Base-by-base conservation (phyloP, 1,284 basidiomycete species). In the Ustilago vetiveriae region DNA sequence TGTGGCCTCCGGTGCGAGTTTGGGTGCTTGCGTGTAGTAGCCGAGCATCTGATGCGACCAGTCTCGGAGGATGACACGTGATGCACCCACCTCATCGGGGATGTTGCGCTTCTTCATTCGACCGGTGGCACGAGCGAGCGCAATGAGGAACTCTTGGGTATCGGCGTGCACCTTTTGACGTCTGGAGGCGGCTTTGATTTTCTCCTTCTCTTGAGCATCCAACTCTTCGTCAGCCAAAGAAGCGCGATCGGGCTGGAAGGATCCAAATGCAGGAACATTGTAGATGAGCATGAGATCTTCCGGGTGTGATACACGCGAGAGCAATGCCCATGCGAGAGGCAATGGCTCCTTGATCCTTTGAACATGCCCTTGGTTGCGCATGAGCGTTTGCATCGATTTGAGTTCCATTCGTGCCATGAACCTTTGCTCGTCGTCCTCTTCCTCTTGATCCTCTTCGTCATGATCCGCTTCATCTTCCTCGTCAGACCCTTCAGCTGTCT, bases 231-330 rank as follows among this genome's bases (percentile, higher is more conserved):
- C 70, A 6, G 66, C 64, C 14, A 65, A 42, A 33, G 65, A 68
- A 3, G 68, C 71, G 11, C 44, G 41, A 40, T 60, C 66, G 19
- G 64, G 57, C 30, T 68, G 60, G 48, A 72, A 78, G 13, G 72
- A 74, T 23, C 75, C 79, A 53, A 77, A 80, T 0, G 79, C 79
- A 2, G 79, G 78, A 5, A 72, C 67, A 30, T 78, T 75, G 54
- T 78, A 79, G 32, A 63, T 49, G 27, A 80, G 67, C 77, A 80
- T 80, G 37, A 80, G 68, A 29, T 80, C 78, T 39, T 74, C 69
- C 17, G 70, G 75, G 35, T 77, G 68, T 24, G 70, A 60, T 6
- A 78, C 67, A 38, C 72, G 66, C 33, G 67, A 66, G 4, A 79
- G 33, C 42, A 80, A 53, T n/a, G 65, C 59, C 53, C 68, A 63